Evolutionary conservation across 2,329 filamentous ascomycete genomes (phyloP), one percentile per base, ranked within the genome.

Genomic region (Fusarium austroafricanum): DNA sequence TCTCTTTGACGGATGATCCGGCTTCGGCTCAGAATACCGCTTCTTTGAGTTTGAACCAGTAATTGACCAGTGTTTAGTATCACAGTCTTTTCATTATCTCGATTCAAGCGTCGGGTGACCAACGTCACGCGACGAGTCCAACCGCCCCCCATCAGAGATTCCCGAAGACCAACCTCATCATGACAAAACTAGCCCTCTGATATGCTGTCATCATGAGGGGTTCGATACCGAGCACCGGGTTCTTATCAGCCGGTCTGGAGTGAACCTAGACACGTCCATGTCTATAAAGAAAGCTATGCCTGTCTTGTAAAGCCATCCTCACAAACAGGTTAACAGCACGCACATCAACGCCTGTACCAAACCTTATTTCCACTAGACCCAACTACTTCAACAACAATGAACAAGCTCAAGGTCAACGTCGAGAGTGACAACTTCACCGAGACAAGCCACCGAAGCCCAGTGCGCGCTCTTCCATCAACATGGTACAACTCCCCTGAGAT

Each of bases 401-500:
- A 50, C 45, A 64, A 64, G 33, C 35, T 63, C 39, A 64, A 58
- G 28, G 23, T 64, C 14, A 42, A 64, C 20, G 31, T 64, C 17
- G 59, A 64, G 17, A 64, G 61, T 40, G 61, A 64, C 18, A 58
- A 64, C 51, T 64, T 64, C 35, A 64, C 61, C 4, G 51, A 64
- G 9, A 56, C 45, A 17, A 64, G 61, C 35, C 61, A 64, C 52
- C 18, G 44, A 33, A 64, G 31, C 1, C 61, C 61, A 2, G 40
- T 64, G 11, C 64, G 78, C 26, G 79, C 84, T 28, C 76, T 87
- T 2, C 85, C 85, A 3, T 79, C 47, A 8, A 82, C 82, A 18
- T 87, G 84, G 85, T 87, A 84, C 71, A 79, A 76, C 10, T 83
- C 82, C 2, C 73, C 77, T 10, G 82, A 83, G 53, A 84, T 87